These are phyloP conservation scores for Neoarthrinium moseri DNA, from an alignment of 2,329 filamentous ascomycete genomes.

Conservation along the genomic window DNA sequence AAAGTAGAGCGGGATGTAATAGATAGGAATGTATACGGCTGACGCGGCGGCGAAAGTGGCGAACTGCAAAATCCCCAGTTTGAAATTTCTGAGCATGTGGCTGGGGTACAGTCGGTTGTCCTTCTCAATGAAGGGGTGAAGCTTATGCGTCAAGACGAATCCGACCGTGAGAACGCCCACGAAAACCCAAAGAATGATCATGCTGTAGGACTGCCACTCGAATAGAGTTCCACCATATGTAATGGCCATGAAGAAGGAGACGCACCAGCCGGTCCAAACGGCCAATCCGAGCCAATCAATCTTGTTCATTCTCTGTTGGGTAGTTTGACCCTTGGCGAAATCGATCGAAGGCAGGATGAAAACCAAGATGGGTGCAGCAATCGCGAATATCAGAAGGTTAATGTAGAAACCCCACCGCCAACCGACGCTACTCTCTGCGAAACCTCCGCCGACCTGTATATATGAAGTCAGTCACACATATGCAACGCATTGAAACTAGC, in stretches of 20 bases:
- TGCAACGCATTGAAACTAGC: too few species aligned
- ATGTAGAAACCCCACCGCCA: conserved; percentile 52
- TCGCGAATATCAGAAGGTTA: conserved; percentile 47
- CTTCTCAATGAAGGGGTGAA: conserved; percentile 34
- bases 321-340: conserved; percentile 3
- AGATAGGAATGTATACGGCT: conserved; percentile 32
- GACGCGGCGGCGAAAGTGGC: conserved; percentile 28
- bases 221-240: conserved; percentile 47
- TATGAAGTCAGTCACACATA: too few species aligned
- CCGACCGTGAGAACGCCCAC: conserved; percentile 35
- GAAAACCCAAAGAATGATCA: conserved; percentile 44
- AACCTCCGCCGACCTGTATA: conserved; percentile 43
- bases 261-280: conserved; percentile 38
- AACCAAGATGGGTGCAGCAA: conserved; percentile 26
- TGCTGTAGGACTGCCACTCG: conserved; percentile 40
- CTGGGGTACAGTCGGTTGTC: conserved; percentile 37
- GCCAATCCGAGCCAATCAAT: conserved; percentile 46
- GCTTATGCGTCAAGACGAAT: conserved; percentile 39
- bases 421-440: conserved; percentile 34
- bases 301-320: conserved; percentile 27
- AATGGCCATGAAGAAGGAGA: conserved; percentile 43
- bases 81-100: conserved; percentile 33
- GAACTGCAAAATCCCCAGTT: conserved; percentile 35
- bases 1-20: conserved; percentile 52
- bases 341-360: conserved; percentile 23